Evolutionary conservation across 768 basidiomycete species (phyloP).

Genomic region (Mycena indigotica): DNA sequence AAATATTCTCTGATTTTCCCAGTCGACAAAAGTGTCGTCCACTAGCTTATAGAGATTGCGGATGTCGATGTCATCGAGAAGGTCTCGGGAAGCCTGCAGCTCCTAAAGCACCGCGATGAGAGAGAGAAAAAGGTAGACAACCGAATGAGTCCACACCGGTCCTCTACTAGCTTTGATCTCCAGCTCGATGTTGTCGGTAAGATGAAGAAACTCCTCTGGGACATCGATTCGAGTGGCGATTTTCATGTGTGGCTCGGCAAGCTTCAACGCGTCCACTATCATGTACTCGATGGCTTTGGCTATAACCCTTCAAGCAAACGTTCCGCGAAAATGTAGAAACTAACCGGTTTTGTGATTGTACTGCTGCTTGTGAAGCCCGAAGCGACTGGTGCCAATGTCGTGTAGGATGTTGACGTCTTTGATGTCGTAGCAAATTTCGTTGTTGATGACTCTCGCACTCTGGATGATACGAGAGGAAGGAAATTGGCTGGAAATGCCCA

Average conservation of each 20-base stretch:
- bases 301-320: slow-evolving; percentile 26
- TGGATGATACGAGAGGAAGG: slow-evolving; percentile 62
- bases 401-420: slow-evolving; percentile 79
- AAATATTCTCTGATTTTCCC: slow-evolving; percentile 26
- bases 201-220: slow-evolving; percentile 59
- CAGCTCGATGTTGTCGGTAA: slow-evolving; percentile 70
- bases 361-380: slow-evolving; percentile 70
- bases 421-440: slow-evolving; percentile 77
- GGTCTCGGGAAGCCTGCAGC: slow-evolving; percentile 56
- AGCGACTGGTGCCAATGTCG: slow-evolving; percentile 70
- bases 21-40: slow-evolving; percentile 58
- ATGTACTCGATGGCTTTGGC: slow-evolving; percentile 82
- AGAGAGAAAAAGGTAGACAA: neutral
- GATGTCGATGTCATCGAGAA: slow-evolving; percentile 60
- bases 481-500: slow-evolving; percentile 62
- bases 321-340: slow-evolving; percentile 16
- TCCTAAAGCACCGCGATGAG: slow-evolving; percentile 42
- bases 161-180: slow-evolving; percentile 57
- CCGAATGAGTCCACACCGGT: slow-evolving; percentile 42
- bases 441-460: slow-evolving; percentile 71
- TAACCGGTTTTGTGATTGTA: slow-evolving; percentile 79
- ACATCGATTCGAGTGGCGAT: slow-evolving; percentile 59
- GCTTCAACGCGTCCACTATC: slow-evolving; percentile 75
- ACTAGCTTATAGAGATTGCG: slow-evolving; percentile 74
- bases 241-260: slow-evolving; percentile 65